phyloP scores from a whole-genome alignment of 768 basidiomycete species.

The Leccinellum albellum region DNA sequence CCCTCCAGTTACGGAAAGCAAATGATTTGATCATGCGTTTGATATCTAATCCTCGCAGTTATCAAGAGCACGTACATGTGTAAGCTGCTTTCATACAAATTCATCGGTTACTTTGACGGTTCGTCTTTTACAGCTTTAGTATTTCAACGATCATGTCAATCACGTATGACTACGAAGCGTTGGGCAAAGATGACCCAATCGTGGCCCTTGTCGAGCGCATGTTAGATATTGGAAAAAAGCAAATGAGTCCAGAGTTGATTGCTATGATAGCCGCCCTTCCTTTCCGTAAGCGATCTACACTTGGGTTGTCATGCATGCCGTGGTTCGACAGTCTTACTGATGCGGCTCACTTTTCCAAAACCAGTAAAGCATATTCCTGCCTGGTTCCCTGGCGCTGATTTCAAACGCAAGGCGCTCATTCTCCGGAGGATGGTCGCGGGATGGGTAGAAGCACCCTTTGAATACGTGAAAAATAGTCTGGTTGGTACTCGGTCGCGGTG shows the following conservation, averaged over 20 bases:
- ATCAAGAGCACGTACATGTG: slow-evolving; percentile 18
- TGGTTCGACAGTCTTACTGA: too few species aligned
- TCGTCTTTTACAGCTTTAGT: neutral
- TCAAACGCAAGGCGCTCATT: neutral
- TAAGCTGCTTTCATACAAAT: neutral
- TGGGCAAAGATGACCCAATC: neutral
- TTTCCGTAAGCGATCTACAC: slow-evolving; percentile 9
- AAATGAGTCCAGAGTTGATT: slow-evolving; percentile 3
- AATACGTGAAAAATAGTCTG: neutral
- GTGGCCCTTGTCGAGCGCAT: neutral
- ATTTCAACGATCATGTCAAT: neutral
- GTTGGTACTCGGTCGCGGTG: neutral
- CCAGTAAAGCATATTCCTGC: neutral
- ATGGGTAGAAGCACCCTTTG: neutral
- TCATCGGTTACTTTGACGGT: neutral
- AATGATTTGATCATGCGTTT: slow-evolving; percentile 31
- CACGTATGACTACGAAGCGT: neutral
- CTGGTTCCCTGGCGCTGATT: neutral
- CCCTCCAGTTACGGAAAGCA: slow-evolving; percentile 32
- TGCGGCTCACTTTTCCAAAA: neutral
- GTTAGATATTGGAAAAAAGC: neutral
- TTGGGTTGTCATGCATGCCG: too few species aligned
- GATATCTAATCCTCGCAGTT: slow-evolving; percentile 18
- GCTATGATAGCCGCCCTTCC: slow-evolving; percentile 14
- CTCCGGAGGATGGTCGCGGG: neutral